Evolutionary conservation across 2,329 filamentous ascomycete species (phyloP).

Genomic region (Aspergillus phoenicis): DNA sequence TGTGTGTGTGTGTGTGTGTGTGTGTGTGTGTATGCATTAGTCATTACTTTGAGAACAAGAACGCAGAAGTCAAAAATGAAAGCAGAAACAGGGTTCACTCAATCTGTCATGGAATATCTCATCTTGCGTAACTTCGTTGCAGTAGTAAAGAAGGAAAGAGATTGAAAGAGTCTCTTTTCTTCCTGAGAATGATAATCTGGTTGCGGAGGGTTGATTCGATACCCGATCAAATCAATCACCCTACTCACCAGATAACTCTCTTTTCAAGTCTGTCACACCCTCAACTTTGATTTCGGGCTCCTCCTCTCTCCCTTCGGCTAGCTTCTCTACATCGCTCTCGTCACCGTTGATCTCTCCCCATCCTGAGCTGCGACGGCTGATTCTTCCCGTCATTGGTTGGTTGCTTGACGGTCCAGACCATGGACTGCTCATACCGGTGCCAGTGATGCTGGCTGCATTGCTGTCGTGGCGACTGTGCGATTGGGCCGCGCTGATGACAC

Average conservation of each 20-base stretch:
- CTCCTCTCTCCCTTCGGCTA: conserved; percentile 16
- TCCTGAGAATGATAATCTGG: no score
- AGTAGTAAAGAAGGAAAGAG: background rate
- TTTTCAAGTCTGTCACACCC: background rate
- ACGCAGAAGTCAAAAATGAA: conserved; percentile 9
- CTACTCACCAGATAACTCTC: background rate
- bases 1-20: background rate
- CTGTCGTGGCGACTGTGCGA: conserved; percentile 82
- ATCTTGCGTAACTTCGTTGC: conserved; percentile 16
- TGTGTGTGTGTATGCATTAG: conserved; percentile 4
- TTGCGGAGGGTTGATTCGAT: background rate
- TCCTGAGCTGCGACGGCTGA: conserved; percentile 48
- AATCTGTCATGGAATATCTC: conserved; percentile 12
- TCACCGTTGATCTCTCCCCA: conserved; percentile 49
- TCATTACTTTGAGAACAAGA: conserved; percentile 7
- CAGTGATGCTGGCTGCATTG: conserved; percentile 70
- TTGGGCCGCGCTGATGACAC: conserved; percentile 73
- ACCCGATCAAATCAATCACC: background rate
- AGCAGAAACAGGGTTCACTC: conserved; percentile 8
- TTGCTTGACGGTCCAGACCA: conserved; percentile 45
- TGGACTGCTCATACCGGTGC: conserved; percentile 56
- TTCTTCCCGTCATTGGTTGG: conserved; percentile 39
- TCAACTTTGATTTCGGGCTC: background rate
- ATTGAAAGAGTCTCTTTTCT: no score
- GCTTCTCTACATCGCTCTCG: conserved; percentile 36